Evolutionary conservation across 148 eudicot genomes (phyloP).

Genomic region (Hydrangea macrophylla): DNA sequence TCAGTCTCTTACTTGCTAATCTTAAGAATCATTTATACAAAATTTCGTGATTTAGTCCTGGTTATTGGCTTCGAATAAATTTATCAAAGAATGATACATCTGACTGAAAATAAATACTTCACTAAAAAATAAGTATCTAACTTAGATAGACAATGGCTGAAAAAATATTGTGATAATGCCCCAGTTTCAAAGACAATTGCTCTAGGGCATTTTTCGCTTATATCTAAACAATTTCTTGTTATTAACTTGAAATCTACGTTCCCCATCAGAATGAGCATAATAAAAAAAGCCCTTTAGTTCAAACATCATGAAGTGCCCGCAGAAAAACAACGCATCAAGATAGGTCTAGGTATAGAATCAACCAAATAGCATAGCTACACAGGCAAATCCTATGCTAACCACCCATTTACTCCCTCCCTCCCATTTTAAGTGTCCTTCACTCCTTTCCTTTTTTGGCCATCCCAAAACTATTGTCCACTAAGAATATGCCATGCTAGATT

Average conservation of each 20-base stretch:
- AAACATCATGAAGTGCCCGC: not conserved
- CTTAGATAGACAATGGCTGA: not conserved
- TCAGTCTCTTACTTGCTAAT: not conserved
- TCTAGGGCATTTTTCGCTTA: not conserved
- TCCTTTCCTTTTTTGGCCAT: no score
- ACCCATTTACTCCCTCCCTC: no score
- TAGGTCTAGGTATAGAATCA: not conserved
- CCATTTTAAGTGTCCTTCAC: no score
- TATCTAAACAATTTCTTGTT: not conserved
- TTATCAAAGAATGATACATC: not conserved
- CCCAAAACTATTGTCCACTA: no score
- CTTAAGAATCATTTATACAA: not conserved
- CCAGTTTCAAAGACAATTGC: not conserved
- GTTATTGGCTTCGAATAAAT: not conserved
- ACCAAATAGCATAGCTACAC: not conserved
- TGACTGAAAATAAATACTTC: not conserved
- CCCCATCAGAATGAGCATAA: not conserved
- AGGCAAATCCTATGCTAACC: not conserved
- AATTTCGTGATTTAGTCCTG: not conserved
- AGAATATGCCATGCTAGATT: no score
- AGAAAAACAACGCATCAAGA: not conserved
- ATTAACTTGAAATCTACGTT: not conserved
- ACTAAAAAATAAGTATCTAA: not conserved
- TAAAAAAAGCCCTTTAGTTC: not conserved
- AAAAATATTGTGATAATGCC: not conserved